phyloP scores from a whole-genome alignment of 179 eudicot species.

The Corrigiola litoralis region DNA sequence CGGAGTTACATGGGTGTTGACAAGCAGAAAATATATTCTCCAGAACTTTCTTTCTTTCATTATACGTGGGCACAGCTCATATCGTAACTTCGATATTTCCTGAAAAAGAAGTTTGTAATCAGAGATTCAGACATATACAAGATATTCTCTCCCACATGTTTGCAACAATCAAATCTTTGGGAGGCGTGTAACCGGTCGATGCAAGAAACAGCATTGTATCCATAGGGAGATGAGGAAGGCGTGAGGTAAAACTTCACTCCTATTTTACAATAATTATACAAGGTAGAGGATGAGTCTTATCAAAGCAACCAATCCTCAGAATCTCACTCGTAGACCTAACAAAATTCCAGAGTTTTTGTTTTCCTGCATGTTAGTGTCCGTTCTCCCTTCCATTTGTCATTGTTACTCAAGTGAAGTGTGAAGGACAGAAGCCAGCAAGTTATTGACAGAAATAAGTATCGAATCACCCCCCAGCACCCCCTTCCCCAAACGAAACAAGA shows the following conservation, averaged over 20 bases:
- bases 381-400: neutral
- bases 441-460: too few relatives aligned
- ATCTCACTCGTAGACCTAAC: neutral
- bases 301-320: neutral
- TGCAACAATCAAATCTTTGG: neutral
- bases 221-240: neutral
- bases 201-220: neutral
- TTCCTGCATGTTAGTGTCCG: neutral
- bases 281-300: neutral
- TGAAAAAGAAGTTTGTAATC: conserved; percentile 22
- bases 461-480: too few relatives aligned
- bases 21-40: conserved; percentile 60
- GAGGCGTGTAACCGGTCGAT: neutral
- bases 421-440: too few relatives aligned
- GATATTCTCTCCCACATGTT: neutral
- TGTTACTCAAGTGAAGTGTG: too few relatives aligned
- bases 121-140: neutral
- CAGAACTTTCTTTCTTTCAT: conserved; percentile 64
- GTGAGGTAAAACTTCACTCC: neutral
- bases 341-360: neutral
- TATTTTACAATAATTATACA: neutral
- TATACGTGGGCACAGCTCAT: conserved; percentile 61
- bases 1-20: conserved; percentile 55
- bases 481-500: neutral
- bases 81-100: conserved; percentile 58